Conservation (phyloP, 2,329 filamentous ascomycete genomes). For the Geoglossum cookeanum region DNA sequence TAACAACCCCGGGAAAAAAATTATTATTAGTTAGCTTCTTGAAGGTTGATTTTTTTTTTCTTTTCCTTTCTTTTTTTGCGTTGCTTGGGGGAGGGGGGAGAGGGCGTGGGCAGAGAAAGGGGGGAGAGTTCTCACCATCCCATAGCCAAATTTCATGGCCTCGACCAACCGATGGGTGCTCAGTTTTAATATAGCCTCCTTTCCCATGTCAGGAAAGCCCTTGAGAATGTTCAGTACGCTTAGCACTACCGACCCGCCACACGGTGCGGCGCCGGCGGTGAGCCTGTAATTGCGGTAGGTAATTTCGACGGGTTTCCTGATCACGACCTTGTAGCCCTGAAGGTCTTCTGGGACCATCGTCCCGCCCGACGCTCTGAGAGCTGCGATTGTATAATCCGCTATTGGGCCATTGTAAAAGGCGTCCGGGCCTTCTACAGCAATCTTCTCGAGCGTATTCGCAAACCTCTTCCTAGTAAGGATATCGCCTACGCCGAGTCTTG, state of each 20-base stretch:
- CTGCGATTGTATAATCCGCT: constrained; percentile 52
- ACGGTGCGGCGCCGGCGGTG: constrained; percentile 51
- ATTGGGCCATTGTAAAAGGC: constrained; percentile 57
- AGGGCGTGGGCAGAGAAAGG: too few species aligned
- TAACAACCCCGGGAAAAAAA: constrained; percentile 35
- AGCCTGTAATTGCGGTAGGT: constrained; percentile 54
- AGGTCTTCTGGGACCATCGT: constrained; percentile 72
- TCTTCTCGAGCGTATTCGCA: constrained; percentile 57
- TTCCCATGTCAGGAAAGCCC: constrained; percentile 46
- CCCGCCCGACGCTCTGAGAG: constrained; percentile 51
- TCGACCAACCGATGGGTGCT: constrained; percentile 72
- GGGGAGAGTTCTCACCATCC: constrained; percentile 22
- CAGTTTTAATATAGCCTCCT: constrained; percentile 37
- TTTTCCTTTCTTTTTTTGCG: too few species aligned
- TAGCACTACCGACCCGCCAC: constrained; percentile 57
- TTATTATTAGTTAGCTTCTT: too few species aligned
- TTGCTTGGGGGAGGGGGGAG: too few species aligned
- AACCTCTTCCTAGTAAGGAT: constrained; percentile 66
- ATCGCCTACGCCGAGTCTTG: constrained; percentile 50
- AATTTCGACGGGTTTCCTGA: constrained; percentile 42
- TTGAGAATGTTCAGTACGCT: constrained; percentile 68
- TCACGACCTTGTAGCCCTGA: constrained; percentile 47
- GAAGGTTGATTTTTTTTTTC: too few species aligned
- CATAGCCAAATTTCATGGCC: constrained; percentile 79
- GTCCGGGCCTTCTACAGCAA: constrained; percentile 53